These are phyloP conservation scores for Lentinula novae-zelandiae DNA, from an alignment of 1,284 basidiomycete species.

Conservation along the genomic window DNA sequence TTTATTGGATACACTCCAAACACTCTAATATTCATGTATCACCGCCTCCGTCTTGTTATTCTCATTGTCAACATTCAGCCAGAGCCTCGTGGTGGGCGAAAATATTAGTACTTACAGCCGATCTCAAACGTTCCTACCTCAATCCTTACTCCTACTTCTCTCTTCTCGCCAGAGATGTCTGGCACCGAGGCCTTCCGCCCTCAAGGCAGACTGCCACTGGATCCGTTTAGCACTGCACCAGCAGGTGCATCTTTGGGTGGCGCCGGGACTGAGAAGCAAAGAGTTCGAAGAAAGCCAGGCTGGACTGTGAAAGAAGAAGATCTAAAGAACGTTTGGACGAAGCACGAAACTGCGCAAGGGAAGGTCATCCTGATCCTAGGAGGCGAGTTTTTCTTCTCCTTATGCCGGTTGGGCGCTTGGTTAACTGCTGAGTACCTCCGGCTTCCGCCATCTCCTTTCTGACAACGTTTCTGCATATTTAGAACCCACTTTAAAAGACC, in stretches of 20 bases:
- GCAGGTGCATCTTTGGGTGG: background rate
- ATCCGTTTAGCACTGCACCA: background rate
- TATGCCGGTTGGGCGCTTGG: background rate
- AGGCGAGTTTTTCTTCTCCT: background rate
- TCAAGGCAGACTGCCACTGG: conserved; percentile 4
- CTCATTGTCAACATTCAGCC: background rate
- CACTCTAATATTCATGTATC: no score
- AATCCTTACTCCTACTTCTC: background rate
- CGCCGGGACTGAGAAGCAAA: background rate
- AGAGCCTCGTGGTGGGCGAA: background rate
- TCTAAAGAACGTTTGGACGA: background rate
- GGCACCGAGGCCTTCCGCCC: background rate
- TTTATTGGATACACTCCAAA: no score
- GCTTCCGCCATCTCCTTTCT: background rate
- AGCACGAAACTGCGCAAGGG: background rate
- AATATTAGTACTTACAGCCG: background rate
- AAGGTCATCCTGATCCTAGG: conserved; percentile 3
- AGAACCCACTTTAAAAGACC: background rate
- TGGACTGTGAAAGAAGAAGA: background rate
- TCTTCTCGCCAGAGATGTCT: background rate
- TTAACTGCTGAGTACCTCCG: background rate
- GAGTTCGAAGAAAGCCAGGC: background rate
- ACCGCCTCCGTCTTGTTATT: background rate
- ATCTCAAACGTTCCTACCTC: background rate
- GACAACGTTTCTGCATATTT: background rate